A percentile compares a stretch with the other conserved stretches of the same genome.
These are phyloP conservation scores for Thecaphora thlaspeos DNA, from an alignment of 1,284 basidiomycete genomes.

Conservation along the genomic window DNA sequence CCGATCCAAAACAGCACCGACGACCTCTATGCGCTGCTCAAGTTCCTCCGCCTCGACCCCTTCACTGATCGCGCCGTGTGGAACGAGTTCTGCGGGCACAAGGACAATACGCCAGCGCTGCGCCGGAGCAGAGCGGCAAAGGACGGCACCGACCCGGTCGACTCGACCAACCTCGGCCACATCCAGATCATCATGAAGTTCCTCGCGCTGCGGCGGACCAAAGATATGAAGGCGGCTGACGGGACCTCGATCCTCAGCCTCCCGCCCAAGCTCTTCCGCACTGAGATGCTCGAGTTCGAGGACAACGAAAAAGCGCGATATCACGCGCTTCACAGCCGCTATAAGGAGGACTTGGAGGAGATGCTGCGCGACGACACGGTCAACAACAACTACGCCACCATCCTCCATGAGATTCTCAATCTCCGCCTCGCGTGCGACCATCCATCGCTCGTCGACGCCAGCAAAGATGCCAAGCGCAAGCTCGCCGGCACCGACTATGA, in stretches of 20 bases:
- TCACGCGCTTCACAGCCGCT: constrained; percentile 79
- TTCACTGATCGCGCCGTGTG: constrained; percentile 90
- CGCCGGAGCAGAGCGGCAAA: not conserved
- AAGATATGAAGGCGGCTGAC: constrained; percentile 78
- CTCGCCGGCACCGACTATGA: constrained; percentile 64
- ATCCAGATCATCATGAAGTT: constrained; percentile 96
- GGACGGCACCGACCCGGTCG: constrained; percentile 57
- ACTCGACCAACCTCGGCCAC: constrained; percentile 86
- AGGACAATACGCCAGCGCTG: constrained; percentile 9
- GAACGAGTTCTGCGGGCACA: constrained; percentile 84
- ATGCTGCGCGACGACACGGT: constrained; percentile 79
- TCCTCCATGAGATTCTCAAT: constrained; percentile 73
- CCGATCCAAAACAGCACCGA: constrained; percentile 98
- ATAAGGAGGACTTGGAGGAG: constrained; percentile 84
- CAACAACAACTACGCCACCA: constrained; percentile 96
- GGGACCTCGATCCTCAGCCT: constrained; percentile 78
- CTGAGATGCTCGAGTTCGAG: constrained; percentile 81
- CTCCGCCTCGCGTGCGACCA: constrained; percentile 97
- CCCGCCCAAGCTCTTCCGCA: constrained; percentile 81
- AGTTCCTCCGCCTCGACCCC: constrained; percentile 87
- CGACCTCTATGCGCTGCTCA: constrained; percentile 93
- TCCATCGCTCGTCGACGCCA: constrained; percentile 76
- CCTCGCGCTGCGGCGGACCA: constrained; percentile 91
- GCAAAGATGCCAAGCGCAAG: constrained; percentile 60
- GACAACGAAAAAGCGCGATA: constrained; percentile 81